Evolutionary conservation across 2,329 filamentous ascomycete species (phyloP).

Genomic region (Exophiala calicioides): DNA sequence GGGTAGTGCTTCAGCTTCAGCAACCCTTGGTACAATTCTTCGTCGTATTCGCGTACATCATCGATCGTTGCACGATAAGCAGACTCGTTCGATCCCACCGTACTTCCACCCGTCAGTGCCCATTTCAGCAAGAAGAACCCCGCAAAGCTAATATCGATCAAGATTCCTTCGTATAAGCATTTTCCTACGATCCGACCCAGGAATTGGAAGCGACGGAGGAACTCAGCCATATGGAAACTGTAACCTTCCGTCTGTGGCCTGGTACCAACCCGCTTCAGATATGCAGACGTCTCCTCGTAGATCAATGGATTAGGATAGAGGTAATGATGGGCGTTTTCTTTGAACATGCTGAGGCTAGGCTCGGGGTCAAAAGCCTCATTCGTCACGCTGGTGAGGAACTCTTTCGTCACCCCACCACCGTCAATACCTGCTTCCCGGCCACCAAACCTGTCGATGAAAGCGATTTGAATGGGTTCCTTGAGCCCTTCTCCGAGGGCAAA

Average conservation of each 20-base stretch:
- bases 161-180: constrained; percentile 93
- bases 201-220: constrained; percentile 82
- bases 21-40: constrained; percentile 85
- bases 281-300: constrained; percentile 67
- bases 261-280: constrained; percentile 50
- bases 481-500: constrained; percentile 77
- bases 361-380: constrained; percentile 74
- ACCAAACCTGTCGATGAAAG: constrained; percentile 89
- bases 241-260: constrained; percentile 58
- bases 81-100: constrained; percentile 64
- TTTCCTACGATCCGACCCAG: constrained; percentile 91
- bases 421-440: constrained; percentile 90
- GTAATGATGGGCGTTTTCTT: constrained; percentile 80
- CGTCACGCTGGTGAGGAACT: constrained; percentile 88
- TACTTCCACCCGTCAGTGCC: constrained; percentile 70
- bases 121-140: constrained; percentile 96
- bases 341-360: constrained; percentile 64
- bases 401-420: constrained; percentile 94
- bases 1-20: constrained; percentile 42
- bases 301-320: constrained; percentile 84
- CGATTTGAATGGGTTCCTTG: constrained; percentile 95
- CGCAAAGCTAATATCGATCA: constrained; percentile 90
- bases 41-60: constrained; percentile 88
- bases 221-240: constrained; percentile 57
- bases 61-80: constrained; percentile 91